Base-by-base conservation (phyloP, 129 eudicot genomes). In the Helianthus tuberosus region DNA sequence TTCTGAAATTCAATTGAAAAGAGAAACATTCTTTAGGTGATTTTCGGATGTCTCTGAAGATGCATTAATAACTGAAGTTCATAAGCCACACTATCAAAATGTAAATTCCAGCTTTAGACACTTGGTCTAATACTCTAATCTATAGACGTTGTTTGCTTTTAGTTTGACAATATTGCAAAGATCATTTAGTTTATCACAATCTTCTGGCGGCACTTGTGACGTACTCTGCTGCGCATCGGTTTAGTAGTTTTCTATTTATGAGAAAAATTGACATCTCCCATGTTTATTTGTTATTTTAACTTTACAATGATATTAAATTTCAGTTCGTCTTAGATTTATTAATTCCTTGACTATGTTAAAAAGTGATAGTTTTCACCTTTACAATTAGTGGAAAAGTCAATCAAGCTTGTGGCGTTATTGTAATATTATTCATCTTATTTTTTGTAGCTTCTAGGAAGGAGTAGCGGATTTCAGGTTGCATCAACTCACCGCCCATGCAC, bases 401-500 rank as follows among this genome's bases (percentile, higher is more conserved):
- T 76, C 51, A 55, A 63, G 50, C 25, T 63, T 53, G 35, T 54
- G 49, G 60, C 72, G 55, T 20, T 23, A 38, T 55, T 61, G 10
- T 68, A 60, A 69, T 79, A 48, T 9, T 9, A 46, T 50, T 52
- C 74, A 44, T 68, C 43, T 57, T 41, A 6, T n/a, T 38, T 35
- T 59, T 58, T 83, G 66, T 77, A 95, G 99, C 97, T 95, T 86
- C 99, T 91, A 29, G 99, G 99, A 25, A 83, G 97, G 82, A 95
- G 94, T 74, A 91, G 96, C 77, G 99, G 99, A 23, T 95, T 95
- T 80, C 94, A 95, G 73, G 99, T 95, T 72, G 99, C 97, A 27
- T 67, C 99, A 64, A 95, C 99, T 69, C 99, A 95, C 66, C 89
- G 90, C 47, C 99, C 99, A 29, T 95, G 99, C 79, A 95, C 99